phyloP scores from a whole-genome alignment of 345 rosid species.

The Rhodamnia rubescens region DNA sequence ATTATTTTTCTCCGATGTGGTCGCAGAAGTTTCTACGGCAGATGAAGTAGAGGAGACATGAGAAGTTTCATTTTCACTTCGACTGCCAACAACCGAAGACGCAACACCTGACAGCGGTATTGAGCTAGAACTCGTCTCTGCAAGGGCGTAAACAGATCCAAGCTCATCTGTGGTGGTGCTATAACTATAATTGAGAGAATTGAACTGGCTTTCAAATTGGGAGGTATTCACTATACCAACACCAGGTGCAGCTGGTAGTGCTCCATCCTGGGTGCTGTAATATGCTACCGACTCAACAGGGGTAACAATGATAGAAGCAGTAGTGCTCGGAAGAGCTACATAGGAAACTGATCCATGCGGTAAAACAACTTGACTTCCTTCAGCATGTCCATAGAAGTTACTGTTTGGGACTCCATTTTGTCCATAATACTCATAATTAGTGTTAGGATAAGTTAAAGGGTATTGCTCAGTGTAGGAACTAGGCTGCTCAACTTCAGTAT shows the following conservation, averaged over 20 bases:
- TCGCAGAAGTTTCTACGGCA: constrained; percentile 18
- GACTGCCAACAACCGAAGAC: constrained; percentile 10
- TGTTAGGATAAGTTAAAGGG: constrained; percentile 34
- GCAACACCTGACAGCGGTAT: constrained; percentile 11
- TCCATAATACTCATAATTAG: constrained; percentile 46
- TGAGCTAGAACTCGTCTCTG: constrained; percentile 7
- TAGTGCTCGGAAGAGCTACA: constrained; percentile 38
- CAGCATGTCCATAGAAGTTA: constrained; percentile 53
- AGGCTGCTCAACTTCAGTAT: constrained; percentile 37
- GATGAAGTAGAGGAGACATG: constrained; percentile 24
- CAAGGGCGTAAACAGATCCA: constrained; percentile 11
- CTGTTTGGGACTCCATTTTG: constrained; percentile 23
- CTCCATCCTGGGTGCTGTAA: constrained; percentile 43
- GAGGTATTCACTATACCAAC: constrained; percentile 28
- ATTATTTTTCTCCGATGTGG: constrained; percentile 13
- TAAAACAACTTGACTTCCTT: constrained; percentile 49
- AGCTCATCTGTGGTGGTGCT: constrained; percentile 7
- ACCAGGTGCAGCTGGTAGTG: constrained; percentile 30
- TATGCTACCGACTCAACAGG: constrained; percentile 37
- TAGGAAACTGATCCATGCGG: constrained; percentile 50
- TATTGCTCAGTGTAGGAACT: constrained; percentile 38
- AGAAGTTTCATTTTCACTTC: constrained; percentile 13
- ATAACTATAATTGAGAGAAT: constrained; percentile 17
- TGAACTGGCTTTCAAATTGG: constrained; percentile 25
- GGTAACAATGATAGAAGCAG: constrained; percentile 35